phyloP scores from a whole-genome alignment of 805 yeast genomes.

The Trichomonascus vanleenenianus region DNA sequence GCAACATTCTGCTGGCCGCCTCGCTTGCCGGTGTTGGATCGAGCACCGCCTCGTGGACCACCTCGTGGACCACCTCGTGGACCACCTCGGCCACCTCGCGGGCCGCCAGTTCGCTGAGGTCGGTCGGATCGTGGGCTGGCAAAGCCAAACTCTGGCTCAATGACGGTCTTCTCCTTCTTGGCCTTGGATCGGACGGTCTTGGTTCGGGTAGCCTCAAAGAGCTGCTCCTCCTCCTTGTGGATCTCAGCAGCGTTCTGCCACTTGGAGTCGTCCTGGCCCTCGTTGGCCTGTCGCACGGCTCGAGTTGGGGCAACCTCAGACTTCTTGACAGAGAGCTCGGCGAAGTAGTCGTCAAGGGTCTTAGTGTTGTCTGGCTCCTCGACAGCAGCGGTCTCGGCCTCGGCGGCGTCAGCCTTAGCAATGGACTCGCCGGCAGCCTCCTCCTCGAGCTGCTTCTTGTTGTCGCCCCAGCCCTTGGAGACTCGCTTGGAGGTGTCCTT shows the following conservation, averaged over 20 bases:
- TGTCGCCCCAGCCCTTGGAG: constrained; percentile 84
- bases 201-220: constrained; percentile 49
- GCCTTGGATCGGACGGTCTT: constrained; percentile 68
- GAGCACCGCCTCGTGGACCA: constrained; percentile 26
- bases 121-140: constrained; percentile 37
- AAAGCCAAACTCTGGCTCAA: constrained; percentile 67
- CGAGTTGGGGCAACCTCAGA: constrained; percentile 16
- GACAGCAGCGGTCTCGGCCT: constrained; percentile 33
- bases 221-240: constrained; percentile 54
- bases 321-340: constrained; percentile 36
- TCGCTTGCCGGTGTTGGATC: constrained; percentile 16
- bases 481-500: constrained; percentile 78
- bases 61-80: constrained; percentile 29
- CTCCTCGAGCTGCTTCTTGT: constrained; percentile 60
- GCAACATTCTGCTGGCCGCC: constrained; percentile 25
- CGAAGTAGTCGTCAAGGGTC: constrained; percentile 83
- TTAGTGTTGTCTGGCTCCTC: constrained; percentile 44
- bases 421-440: constrained; percentile 40
- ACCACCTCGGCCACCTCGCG: constrained; percentile 23
- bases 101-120: constrained; percentile 27
- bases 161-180: constrained; percentile 69
- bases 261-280: constrained; percentile 44
- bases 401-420: constrained; percentile 32
- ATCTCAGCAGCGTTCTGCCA: constrained; percentile 48
- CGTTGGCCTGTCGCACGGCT: constrained; percentile 41